Evolutionary conservation across 2,329 filamentous ascomycete genomes (phyloP), one percentile per base, ranked within the genome.

Genomic region (Teratosphaeria zuluensis): DNA sequence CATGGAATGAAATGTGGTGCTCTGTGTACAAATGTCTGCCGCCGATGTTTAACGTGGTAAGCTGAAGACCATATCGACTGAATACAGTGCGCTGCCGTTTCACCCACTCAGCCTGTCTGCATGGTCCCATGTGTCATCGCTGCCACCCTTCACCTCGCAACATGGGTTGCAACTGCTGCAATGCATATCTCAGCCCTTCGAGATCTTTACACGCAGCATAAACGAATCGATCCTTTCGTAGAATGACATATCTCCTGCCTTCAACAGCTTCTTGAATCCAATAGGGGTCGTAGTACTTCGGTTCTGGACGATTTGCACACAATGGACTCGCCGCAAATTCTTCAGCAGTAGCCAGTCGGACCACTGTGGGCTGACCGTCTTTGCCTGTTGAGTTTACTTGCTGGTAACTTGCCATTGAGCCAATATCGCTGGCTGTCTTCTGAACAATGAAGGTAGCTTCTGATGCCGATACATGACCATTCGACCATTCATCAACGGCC

Each of bases 401-500:
- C 56, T 48, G 42, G 42, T 21, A 48, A 5, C 5, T n/a, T 48
- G 42, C 6, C n/a, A 19, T 24, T 48, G 42, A 19, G 9, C 16
- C 42, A 5, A 48, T n/a, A 21, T 48, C 42, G 16, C 6, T 48
- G 35, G 33, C 31, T 24, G 30, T 52, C 42, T 54, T 24, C 4
- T 54, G n/a, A 8, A 58, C 28, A 11, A 54, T n/a, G n/a, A 48
- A 19, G 46, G 56, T 54, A 8, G 56, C 56, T 31, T 58, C 56
- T 58, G 51, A 28, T 54, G 53, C n/a, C 28, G 33, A 32, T 16
- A 51, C 46, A 24, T n/a, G 28, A 35, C 48, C 32, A 19, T 21
- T 7, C 30, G 16, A 51, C 12, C n/a, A 35, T 35, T 28, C 35
- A 30, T 52, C 33, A 5, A 46, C 56, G 2, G 42, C 46, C 52